Evolutionary conservation across 1,284 basidiomycete species (phyloP), one percentile per base, ranked within the genome.

Genomic region (Cryptococcus sp.): DNA sequence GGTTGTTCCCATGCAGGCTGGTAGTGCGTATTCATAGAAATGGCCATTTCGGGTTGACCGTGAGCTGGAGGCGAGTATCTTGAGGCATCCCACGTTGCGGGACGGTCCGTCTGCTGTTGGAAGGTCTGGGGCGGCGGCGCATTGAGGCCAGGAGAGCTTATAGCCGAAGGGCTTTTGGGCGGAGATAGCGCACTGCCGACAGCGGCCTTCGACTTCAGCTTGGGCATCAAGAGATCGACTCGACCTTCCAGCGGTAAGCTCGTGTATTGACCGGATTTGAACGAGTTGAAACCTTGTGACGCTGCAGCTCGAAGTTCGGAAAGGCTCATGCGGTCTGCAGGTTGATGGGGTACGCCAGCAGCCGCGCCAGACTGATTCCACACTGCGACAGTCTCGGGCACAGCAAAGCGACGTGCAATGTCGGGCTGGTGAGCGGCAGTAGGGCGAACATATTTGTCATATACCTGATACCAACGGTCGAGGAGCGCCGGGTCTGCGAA

Each of bases 391-490:
- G 89, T 90, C 52, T 84, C 84, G 61, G 83, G 84, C 19, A 88
- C 84, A 55, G 86, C 84, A 74, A 93, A 93, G 16, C 84, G 71
- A 63, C 62, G 72, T 44, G 65, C 70, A n/a, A 73, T 54, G 48
- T 80, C 78, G 16, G 80, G 74, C 3, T 72, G 69, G 38, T 72
- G 69, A 3, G 72, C 76, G 23, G 72, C 68, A 3, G 78, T 71
- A 13, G 78, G 76, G 44, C 91, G 89, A 73, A 91, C 91, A 75
- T 94, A 85, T 44, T 81, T 85, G 78, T 96, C 92, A 71, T 95
- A 98, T 17, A 94, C 87, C 50, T 85, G 84, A 77, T 86, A 95
- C 94, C 94, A 99, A 42, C 88, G 85, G 71, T 93, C 88, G 19
- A 96, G 84, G 20, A 98, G 86, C 79, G 81, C 48, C 71, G 71